Evolutionary conservation across 352 stramenopile genomes (phyloP), one percentile per base, ranked within the genome.

Genomic region (Blastocystis sp.): DNA sequence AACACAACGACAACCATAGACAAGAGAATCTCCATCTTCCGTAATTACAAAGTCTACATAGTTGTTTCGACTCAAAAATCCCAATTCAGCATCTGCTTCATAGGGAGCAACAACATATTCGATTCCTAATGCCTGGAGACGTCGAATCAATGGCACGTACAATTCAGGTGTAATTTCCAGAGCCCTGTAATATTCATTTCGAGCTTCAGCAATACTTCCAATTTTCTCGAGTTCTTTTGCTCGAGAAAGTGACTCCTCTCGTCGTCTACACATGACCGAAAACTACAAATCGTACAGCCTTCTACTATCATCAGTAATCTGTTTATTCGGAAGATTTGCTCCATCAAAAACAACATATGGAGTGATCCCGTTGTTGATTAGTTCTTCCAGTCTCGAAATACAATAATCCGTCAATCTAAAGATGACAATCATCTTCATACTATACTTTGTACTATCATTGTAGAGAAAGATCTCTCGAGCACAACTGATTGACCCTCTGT

Each of bases 41-140:
- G 94, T 97, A 39, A 98, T 94, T 35, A 98, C 94, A 0, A 93
- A 91, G 86, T 98, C 95, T 52, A 97, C 90, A 39, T 96, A 89
- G 6, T 90, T 90, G 54, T 88, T 89, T 19, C 91, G 92, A 29
- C 92, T 94, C 21, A 98, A 80, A 88, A 95, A 97, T 1, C 95
- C 95, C 65, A 98, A 89, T 89, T 98, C 95, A n/a, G 95, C 95
- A 86, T 98, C 96, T 14, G 96, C 95, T 91, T 98, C 96, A 88
- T 98, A 98, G 11, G 96, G 96, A 14, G 96, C 95, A 0, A 98
- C 94, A 29, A 98, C 90, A 89, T 95, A 98, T 1, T 93, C 71
- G 37, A 98, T 91, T 49, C 61, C 46, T 24, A 67, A 35, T 1
- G 32, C 46, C n/a, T 67, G 19, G 78, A 94, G 83, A 37, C 89